Evolutionary conservation across 306 rosid species (phyloP).

Genomic region (Cucurbita pepo): DNA sequence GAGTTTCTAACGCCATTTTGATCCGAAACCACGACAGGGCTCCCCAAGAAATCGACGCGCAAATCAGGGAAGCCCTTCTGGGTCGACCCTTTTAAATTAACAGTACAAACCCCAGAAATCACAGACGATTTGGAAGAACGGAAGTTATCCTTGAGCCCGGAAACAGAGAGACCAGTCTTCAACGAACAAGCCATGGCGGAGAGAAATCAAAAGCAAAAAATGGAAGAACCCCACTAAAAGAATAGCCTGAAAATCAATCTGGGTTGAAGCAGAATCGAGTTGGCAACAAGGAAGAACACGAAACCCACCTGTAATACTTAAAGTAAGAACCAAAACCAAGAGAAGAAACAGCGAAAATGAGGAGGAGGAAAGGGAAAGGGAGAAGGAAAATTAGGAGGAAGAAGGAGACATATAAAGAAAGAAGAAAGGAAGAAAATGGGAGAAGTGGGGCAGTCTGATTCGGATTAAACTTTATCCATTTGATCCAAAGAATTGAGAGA

Average conservation of each 20-base stretch:
- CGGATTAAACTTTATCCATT: conserved; percentile 4
- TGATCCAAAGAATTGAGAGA: neutral
- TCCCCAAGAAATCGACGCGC: conserved; percentile 27
- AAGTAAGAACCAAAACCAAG: neutral
- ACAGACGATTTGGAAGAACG: conserved; percentile 16
- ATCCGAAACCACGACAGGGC: conserved; percentile 14
- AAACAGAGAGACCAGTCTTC: conserved; percentile 22
- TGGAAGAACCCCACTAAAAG: conserved; percentile 9
- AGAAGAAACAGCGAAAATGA: neutral
- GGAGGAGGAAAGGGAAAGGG: neutral
- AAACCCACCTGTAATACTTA: neutral
- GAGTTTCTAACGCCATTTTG: conserved; percentile 11
- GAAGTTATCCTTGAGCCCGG: conserved; percentile 25
- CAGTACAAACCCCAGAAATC: conserved; percentile 14
- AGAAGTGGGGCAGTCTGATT: neutral
- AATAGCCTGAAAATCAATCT: neutral
- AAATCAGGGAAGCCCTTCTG: conserved; percentile 16
- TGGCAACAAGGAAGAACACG: neutral
- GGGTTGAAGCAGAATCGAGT: neutral
- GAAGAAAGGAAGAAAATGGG: neutral
- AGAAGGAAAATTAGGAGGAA: neutral
- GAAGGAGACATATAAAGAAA: neutral
- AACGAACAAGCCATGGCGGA: conserved; percentile 22
- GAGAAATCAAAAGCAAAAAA: conserved; percentile 7
- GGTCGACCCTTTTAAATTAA: conserved; percentile 7